A percentile compares a stretch with the other conserved stretches of the same genome.
Conservation (phyloP, 345 rosid genomes). For the Salix dunnii region DNA sequence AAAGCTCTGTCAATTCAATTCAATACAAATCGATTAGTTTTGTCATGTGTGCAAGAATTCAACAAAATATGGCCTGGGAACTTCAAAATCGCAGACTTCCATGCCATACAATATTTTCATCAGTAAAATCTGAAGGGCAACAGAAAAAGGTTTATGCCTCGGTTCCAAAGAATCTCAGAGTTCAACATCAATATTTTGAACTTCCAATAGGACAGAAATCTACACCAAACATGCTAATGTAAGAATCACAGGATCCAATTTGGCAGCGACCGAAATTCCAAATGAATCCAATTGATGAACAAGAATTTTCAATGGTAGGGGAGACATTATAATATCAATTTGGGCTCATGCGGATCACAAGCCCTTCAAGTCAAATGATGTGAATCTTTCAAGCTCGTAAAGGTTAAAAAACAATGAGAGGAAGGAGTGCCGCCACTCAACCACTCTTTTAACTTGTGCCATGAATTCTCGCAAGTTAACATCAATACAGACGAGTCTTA, state of each 20-base stretch:
- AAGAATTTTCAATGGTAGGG: constrained; percentile 22
- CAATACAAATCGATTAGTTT: constrained; percentile 2
- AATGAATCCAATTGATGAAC: background rate
- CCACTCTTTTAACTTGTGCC: background rate
- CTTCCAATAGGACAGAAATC: background rate
- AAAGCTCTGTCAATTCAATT: constrained; percentile 41
- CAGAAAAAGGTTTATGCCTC: background rate
- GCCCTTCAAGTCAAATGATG: constrained; percentile 18
- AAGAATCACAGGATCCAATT: background rate
- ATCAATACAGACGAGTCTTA: constrained; percentile 7
- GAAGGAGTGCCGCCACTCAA: background rate
- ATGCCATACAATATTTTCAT: background rate
- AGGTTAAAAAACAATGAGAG: background rate
- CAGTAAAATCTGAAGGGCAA: background rate
- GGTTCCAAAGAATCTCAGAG: background rate
- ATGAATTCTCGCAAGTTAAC: constrained; percentile 7
- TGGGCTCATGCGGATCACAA: constrained; percentile 21
- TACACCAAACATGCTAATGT: background rate
- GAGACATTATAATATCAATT: constrained; percentile 23
- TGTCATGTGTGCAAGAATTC: background rate
- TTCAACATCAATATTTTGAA: background rate
- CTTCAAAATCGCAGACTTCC: background rate
- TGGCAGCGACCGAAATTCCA: background rate
- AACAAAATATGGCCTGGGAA: background rate
- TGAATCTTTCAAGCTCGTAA: background rate